phyloP scores from a whole-genome alignment of 768 basidiomycete species.

The Phlebiopsis gigantea region DNA sequence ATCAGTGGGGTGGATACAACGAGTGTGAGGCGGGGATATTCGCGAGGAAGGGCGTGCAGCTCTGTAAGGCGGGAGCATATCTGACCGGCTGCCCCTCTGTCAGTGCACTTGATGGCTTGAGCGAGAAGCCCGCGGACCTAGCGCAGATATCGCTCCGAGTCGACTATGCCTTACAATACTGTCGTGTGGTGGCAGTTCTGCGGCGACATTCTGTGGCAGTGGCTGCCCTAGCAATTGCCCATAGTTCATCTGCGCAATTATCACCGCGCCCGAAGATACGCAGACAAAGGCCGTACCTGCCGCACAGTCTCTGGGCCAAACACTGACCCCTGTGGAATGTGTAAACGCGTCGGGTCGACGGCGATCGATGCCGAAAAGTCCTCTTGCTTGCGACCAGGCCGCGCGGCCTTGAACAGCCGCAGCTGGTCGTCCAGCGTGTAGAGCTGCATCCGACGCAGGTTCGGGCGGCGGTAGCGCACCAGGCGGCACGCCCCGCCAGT shows the following conservation, averaged over 20 bases:
- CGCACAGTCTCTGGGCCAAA: not conserved
- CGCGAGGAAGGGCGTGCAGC: constrained; percentile 24
- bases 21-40: constrained; percentile 4
- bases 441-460: constrained; percentile 54
- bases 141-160: too few species aligned
- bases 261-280: constrained; percentile 8
- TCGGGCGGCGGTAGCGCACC: constrained; percentile 43
- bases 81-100: constrained; percentile 11
- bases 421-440: constrained; percentile 43
- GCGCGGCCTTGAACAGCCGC: constrained; percentile 15
- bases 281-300: constrained; percentile 7
- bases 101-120: too few species aligned
- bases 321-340: not conserved
- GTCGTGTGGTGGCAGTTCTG: too few species aligned
- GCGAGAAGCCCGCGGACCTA: too few species aligned
- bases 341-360: not conserved
- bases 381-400: not conserved
- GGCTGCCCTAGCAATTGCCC: not conserved
- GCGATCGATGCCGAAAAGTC: not conserved
- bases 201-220: not conserved
- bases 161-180: too few species aligned
- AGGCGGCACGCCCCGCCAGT: constrained; percentile 15
- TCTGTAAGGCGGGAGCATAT: constrained; percentile 13
- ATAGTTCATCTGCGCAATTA: constrained; percentile 9
- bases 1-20: constrained; percentile 21